Base-by-base conservation (phyloP, 352 stramenopile genomes). In the Globisporangium cylindrosporum region DNA sequence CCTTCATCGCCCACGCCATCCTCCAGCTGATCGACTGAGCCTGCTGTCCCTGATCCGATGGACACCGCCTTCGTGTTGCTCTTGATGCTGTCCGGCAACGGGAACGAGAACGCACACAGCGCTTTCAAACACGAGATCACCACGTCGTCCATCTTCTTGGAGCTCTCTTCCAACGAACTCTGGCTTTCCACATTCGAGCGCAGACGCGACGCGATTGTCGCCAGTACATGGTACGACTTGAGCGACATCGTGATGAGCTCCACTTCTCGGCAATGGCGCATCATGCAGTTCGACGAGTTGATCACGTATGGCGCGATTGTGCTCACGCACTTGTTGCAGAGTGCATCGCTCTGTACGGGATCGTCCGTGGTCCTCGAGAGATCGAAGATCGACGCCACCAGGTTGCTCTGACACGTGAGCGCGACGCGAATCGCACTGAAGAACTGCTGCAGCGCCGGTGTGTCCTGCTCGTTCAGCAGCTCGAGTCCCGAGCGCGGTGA, bases 161-260 rank as follows among this genome's bases (percentile, higher is more conserved):
- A 72, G 64, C 76, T 72, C 38, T 76, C 72, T 43, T 79, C 82
- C 6, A 68, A 73, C 22, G 77, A 72, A 0, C n/a, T 65, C 48
- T 79, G 71, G 3, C 62, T 65, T 43, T 78, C 64, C 56, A 93
- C 76, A 18, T 89, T 90, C 0, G 77, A 68, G 43, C 88, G 82
- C 36, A 93, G 67, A 2, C 81, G 74, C 4, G 88, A 94, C 7
- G 88, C 87, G 25, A 89, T 88, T 9, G 84, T 93, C 3, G 88
- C 83, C 12, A 96, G 58, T 10, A 93, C 78, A 66, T 96, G 88
- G 24, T 93, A 93, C n/a, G 85, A 88, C 60, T 94, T 94, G 36
- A 96, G 75, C 18, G 85, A 88, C 69, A 93, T 89, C 7, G 80
- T 88, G 34, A 94, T 88, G 25, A 96, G 71, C 56, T 96, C 86